Evolutionary conservation across 1,139 yeast genomes (phyloP), one percentile per base, ranked within the genome.

Genomic region (Suhomyces atakaporum): DNA sequence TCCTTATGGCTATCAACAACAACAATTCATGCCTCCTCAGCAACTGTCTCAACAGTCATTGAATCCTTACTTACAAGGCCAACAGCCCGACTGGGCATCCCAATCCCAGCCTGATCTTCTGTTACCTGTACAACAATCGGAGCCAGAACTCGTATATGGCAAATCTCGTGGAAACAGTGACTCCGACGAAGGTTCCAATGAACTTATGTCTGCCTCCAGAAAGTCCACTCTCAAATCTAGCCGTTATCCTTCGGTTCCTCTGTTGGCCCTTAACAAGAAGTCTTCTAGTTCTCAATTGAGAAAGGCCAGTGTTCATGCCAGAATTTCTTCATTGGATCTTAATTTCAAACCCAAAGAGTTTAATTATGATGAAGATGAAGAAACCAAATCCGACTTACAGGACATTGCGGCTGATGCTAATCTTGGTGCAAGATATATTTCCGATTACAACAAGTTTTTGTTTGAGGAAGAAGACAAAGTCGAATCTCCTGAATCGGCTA

Each of bases 241-340:
- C 38, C 53, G 75, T 35, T 64, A 54, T 34, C 60, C 72, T 6
- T 66, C 73, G 13, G 65, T 63, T 7, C 75, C 75, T 4, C 53
- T 48, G 51, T 37, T 46, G 25, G 39, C 44, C 5, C 40, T 40
- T 23, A 33, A 20, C 11, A 35, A 37, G 19, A 29, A 25, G 14
- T n/a, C 20, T 10, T 19, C 38, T 6, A 25, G 24, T 10, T 14
- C 33, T 10, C 33, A 35, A 9, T 14, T 32, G 16, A 38, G 44
- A 34, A 38, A 28, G 16, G 23, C 36, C 9, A 27, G 36, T 25
- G 21, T 14, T 7, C 38, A 35, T 10, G 33, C 33, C 25, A 48
- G 69, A 40, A 46, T 54, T 5, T 40, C 54, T 1, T 62, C 69
- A 1, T 49, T 62, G 25, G 63, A 53, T 31, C 44, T 55, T 16